Percentiles rank a stretch among this genome's conserved stretches.
Conservation (phyloP, 2,329 filamentous ascomycete genomes). For the Coniochaeta ligniaria region DNA sequence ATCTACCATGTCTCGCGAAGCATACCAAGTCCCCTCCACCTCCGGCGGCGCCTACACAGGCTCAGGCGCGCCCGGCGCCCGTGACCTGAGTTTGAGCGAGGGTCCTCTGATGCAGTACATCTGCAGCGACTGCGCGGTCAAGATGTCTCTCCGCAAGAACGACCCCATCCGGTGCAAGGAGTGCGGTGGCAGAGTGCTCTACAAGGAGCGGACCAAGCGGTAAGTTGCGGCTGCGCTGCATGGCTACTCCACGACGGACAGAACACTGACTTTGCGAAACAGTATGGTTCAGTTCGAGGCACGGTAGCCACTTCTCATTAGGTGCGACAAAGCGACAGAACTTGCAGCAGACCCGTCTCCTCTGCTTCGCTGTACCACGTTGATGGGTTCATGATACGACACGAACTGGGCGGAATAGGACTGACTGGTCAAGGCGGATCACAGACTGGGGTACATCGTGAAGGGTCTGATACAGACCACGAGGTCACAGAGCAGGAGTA, state of each 20-base stretch:
- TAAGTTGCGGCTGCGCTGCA: constrained; percentile 36
- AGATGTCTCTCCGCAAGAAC: constrained; percentile 67
- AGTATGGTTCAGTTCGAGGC: constrained; percentile 99
- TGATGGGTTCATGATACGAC: neutral
- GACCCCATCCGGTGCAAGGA: constrained; percentile 84
- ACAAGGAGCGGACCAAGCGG: constrained; percentile 98
- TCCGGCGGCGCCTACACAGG: constrained; percentile 29
- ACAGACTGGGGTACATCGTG: neutral
- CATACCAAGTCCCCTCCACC: constrained; percentile 64
- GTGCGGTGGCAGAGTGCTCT: constrained; percentile 91
- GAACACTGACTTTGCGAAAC: constrained; percentile 13
- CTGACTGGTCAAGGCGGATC: neutral
- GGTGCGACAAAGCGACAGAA: neutral
- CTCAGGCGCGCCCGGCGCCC: constrained; percentile 21
- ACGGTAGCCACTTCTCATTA: constrained; percentile 44
- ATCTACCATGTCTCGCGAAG: constrained; percentile 59
- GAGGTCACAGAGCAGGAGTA: neutral
- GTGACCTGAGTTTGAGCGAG: constrained; percentile 34
- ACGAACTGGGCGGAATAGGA: neutral
- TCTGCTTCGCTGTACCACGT: too few relatives aligned
- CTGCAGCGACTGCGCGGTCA: constrained; percentile 79
- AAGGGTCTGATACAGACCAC: neutral
- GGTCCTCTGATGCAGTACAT: constrained; percentile 58
- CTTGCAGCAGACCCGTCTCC: neutral
- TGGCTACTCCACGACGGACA: neutral